Evolutionary conservation across 1,284 basidiomycete genomes (phyloP).

Genomic region (Cutaneotrichosporon sp.): DNA sequence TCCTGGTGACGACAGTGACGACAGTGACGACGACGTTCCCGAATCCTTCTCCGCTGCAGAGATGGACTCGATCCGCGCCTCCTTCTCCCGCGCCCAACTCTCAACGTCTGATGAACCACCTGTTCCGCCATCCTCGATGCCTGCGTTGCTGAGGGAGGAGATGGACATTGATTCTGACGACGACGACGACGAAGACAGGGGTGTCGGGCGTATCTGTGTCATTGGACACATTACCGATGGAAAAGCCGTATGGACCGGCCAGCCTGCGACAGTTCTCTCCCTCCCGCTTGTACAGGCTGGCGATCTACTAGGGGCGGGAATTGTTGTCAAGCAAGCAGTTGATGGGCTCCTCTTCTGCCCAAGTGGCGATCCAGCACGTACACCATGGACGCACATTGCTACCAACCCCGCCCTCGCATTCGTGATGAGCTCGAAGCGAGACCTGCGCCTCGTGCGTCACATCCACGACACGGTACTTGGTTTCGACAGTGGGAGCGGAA

Average conservation of each 20-base stretch:
- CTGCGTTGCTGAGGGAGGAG: constrained; percentile 50
- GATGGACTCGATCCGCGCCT: constrained; percentile 71
- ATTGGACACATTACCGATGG: constrained; percentile 35
- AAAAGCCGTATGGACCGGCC: constrained; percentile 34
- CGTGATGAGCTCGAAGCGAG: constrained; percentile 89
- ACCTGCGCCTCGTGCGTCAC: constrained; percentile 79
- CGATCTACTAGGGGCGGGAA: constrained; percentile 47
- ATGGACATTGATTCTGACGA: constrained; percentile 52
- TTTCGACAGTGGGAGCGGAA: constrained; percentile 67
- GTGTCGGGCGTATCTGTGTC: constrained; percentile 52
- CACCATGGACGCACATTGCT: constrained; percentile 69
- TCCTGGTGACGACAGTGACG: constrained; percentile 36
- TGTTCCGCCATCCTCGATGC: constrained; percentile 41
- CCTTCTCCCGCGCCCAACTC: constrained; percentile 25
- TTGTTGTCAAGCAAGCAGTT: constrained; percentile 74
- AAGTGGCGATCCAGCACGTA: constrained; percentile 39
- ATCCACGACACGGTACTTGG: constrained; percentile 62
- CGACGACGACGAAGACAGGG: constrained; percentile 50
- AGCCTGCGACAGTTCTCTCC: constrained; percentile 35
- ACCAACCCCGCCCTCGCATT: constrained; percentile 89
- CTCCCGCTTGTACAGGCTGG: constrained; percentile 38
- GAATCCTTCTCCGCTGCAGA: constrained; percentile 86
- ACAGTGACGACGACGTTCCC: constrained; percentile 74
- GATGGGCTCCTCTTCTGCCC: constrained; percentile 71
- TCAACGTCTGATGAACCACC: constrained; percentile 21